Evolutionary conservation across 108 stramenopile species (phyloP).

Genomic region (Stephanodiscus minutulus): DNA sequence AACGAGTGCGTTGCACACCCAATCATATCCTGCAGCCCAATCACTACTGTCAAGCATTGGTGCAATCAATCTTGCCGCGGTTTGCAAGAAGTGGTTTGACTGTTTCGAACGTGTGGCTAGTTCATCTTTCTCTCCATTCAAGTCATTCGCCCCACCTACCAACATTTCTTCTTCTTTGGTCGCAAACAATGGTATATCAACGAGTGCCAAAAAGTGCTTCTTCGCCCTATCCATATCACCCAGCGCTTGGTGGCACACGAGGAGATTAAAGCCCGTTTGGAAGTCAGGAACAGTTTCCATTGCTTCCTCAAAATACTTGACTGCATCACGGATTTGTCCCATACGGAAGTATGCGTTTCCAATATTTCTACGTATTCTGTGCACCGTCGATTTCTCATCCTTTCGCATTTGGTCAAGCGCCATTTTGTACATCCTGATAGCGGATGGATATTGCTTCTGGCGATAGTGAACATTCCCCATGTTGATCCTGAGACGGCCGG

Average conservation of each 20-base stretch:
- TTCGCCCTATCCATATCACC: slow-evolving; percentile 77
- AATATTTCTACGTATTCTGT: slow-evolving; percentile 85
- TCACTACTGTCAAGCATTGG: slow-evolving; percentile 58
- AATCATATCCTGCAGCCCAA: slow-evolving; percentile 71
- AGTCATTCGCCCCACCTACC: background rate
- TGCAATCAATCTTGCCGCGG: slow-evolving; percentile 69
- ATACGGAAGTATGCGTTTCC: slow-evolving; percentile 82
- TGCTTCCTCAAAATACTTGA: slow-evolving; percentile 76
- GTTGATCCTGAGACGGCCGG: slow-evolving; percentile 76
- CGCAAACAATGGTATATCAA: slow-evolving; percentile 40
- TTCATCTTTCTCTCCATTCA: background rate
- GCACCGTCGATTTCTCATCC: slow-evolving; percentile 66
- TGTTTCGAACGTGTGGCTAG: slow-evolving; percentile 5
- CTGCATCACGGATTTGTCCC: slow-evolving; percentile 82
- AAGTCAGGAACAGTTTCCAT: slow-evolving; percentile 70
- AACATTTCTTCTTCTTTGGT: background rate
- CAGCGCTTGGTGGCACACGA: slow-evolving; percentile 84
- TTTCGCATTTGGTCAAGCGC: slow-evolving; percentile 82
- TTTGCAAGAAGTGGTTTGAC: slow-evolving; percentile 24
- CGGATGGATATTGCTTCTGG: slow-evolving; percentile 75
- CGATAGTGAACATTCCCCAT: slow-evolving; percentile 90
- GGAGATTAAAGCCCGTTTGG: slow-evolving; percentile 85
- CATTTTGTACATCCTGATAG: slow-evolving; percentile 90
- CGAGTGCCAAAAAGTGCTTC: slow-evolving; percentile 58
- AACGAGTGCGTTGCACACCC: slow-evolving; percentile 74